Evolutionary conservation across 2,329 filamentous ascomycete species (phyloP).

Genomic region (Dissoconium aciculare): DNA sequence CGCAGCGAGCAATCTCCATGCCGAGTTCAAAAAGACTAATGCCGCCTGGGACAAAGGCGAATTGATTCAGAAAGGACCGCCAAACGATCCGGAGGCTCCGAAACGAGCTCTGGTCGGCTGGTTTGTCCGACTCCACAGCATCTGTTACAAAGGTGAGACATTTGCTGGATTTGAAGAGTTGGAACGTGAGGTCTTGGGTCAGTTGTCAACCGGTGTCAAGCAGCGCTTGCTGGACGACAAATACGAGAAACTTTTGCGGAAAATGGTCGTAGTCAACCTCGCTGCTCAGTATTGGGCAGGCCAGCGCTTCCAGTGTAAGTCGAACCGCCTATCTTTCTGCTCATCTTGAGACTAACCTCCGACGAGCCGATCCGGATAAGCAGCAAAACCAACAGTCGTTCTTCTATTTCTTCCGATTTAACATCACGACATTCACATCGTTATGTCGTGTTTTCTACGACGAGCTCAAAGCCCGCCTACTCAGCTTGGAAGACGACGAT

Average conservation of each 20-base stretch:
- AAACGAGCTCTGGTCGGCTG: slow-evolving; percentile 56
- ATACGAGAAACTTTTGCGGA: slow-evolving; percentile 50
- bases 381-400: slow-evolving; percentile 26
- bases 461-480: slow-evolving; percentile 40
- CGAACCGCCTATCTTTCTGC: no score
- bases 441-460: slow-evolving; percentile 55
- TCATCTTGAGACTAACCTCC: no score
- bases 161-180: slow-evolving; percentile 66
- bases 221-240: slow-evolving; percentile 42
- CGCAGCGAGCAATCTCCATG: slow-evolving; percentile 60
- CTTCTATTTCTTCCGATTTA: slow-evolving; percentile 58
- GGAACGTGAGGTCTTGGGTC: slow-evolving; percentile 70
- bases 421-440: slow-evolving; percentile 59
- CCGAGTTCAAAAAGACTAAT: slow-evolving; percentile 58
- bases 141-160: slow-evolving; percentile 62
- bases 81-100: slow-evolving; percentile 36
- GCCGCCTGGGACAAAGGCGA: slow-evolving; percentile 42
- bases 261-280: slow-evolving; percentile 69
- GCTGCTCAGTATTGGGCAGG: slow-evolving; percentile 63
- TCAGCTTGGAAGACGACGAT: slow-evolving; percentile 37
- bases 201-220: slow-evolving; percentile 58
- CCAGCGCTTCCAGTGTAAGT: slow-evolving; percentile 43
- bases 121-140: slow-evolving; percentile 76
- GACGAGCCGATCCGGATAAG: slow-evolving; percentile 12
- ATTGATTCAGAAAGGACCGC: slow-evolving; percentile 29